Percentiles rank a stretch among this genome's conserved stretches.
These are phyloP conservation scores for Pseudonitzschia delicatissima DNA, from an alignment of 108 stramenopile genomes.

Conservation along the genomic window DNA sequence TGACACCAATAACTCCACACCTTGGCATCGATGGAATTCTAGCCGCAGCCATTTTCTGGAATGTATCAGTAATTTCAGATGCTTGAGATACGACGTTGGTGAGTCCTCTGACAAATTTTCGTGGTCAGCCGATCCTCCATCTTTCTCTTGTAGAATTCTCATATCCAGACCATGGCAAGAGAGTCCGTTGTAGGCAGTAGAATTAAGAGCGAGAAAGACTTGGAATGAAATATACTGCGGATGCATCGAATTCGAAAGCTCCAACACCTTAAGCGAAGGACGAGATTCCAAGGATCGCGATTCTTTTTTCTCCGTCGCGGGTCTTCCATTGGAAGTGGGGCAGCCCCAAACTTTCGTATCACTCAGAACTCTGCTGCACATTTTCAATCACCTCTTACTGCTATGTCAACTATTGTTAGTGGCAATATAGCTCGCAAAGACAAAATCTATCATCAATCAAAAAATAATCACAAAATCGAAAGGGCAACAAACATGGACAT, in stretches of 20 bases:
- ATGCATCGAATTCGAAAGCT: slow-evolving; percentile 3
- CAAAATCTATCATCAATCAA: too few relatives aligned
- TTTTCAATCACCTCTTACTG: not conserved
- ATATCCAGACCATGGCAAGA: not conserved
- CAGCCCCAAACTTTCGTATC: not conserved
- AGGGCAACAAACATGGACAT: not conserved
- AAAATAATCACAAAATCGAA: too few relatives aligned
- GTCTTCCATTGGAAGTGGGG: not conserved
- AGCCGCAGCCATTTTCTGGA: slow-evolving; percentile 2
- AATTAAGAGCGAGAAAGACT: not conserved
- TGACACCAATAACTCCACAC: slow-evolving; percentile 1
- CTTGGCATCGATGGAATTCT: not conserved
- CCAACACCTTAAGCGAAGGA: not conserved
- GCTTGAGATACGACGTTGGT: not conserved
- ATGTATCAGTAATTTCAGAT: not conserved
- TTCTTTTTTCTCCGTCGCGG: not conserved
- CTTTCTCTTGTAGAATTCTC: not conserved
- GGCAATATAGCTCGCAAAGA: too few relatives aligned
- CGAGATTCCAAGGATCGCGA: not conserved
- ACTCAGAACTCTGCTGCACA: slow-evolving; percentile 2
- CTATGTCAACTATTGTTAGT: not conserved
- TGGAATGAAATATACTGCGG: slow-evolving; percentile 4
- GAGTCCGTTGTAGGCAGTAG: not conserved
- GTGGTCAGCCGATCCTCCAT: not conserved
- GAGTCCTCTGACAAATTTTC: not conserved